phyloP scores from a whole-genome alignment of 83 land plant species.

The Larix sibirica region DNA sequence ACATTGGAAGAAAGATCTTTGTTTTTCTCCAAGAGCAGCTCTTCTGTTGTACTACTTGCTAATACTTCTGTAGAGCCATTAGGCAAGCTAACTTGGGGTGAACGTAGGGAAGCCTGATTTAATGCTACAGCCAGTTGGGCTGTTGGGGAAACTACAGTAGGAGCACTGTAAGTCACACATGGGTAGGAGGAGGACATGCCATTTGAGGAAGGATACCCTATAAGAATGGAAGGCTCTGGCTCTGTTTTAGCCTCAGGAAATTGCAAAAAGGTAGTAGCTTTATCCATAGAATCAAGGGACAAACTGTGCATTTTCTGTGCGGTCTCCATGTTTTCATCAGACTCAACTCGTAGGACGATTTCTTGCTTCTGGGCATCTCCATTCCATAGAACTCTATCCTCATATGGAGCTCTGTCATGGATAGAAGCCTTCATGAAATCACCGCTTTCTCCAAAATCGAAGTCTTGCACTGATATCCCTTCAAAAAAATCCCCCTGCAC shows the following conservation, averaged over 20 bases:
- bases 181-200: slow-evolving; percentile 6
- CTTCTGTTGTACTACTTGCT: neutral
- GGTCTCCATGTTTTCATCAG: slow-evolving; percentile 12
- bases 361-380: neutral
- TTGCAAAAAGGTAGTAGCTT: neutral
- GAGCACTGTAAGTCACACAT: neutral
- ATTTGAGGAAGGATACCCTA: slow-evolving; percentile 8
- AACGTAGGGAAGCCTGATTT: neutral
- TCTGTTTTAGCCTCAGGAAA: slow-evolving; percentile 5
- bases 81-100: neutral
- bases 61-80: neutral
- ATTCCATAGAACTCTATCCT: slow-evolving; percentile 4
- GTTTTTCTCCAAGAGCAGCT: neutral
- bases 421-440: slow-evolving; percentile 4
- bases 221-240: slow-evolving; percentile 10
- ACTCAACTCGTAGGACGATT: neutral
- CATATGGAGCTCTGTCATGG: slow-evolving; percentile 2
- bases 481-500: slow-evolving; percentile 11
- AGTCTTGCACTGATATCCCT: neutral
- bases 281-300: slow-evolving; percentile 2
- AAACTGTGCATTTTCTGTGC: slow-evolving; percentile 3
- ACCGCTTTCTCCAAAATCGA: neutral
- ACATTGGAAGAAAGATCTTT: neutral
- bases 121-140: slow-evolving; percentile 3
- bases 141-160: slow-evolving; percentile 9